A percentile compares a stretch with the other conserved stretches of the same genome.
phyloP scores from a whole-genome alignment of 352 stramenopile genomes.

The Pythium phragmiticola region DNA sequence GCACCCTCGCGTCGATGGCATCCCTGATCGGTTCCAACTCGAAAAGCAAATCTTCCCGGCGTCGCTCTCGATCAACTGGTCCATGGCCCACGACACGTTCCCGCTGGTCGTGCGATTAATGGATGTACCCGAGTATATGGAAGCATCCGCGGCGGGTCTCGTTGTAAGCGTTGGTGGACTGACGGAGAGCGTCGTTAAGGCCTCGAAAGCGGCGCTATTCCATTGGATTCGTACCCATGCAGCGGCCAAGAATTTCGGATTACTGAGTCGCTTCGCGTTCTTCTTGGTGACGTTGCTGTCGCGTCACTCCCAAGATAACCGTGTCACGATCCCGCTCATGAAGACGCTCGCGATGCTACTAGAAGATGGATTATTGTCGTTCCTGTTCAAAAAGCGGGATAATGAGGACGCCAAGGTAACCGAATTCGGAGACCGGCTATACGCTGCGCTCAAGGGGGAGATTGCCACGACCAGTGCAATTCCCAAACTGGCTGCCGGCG shows the following conservation, averaged over 20 bases:
- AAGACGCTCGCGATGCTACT: constrained; percentile 85
- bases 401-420: constrained; percentile 26
- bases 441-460: constrained; percentile 62
- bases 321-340: constrained; percentile 84
- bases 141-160: constrained; percentile 85
- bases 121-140: constrained; percentile 85
- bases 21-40: constrained; percentile 76
- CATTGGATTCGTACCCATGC: constrained; percentile 55
- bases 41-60: constrained; percentile 59
- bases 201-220: constrained; percentile 63
- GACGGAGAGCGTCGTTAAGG: constrained; percentile 93
- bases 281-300: constrained; percentile 64
- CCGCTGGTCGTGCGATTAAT: constrained; percentile 85
- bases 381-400: constrained; percentile 50
- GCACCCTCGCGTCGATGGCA: constrained; percentile 60
- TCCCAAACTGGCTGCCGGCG: constrained; percentile 64
- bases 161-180: constrained; percentile 94
- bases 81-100: constrained; percentile 89
- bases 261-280: constrained; percentile 68
- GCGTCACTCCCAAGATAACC: constrained; percentile 65
- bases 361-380: constrained; percentile 52
- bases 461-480: constrained; percentile 62
- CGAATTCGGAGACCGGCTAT: constrained; percentile 63
- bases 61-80: constrained; percentile 68
- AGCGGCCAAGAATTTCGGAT: constrained; percentile 56